phyloP scores from a whole-genome alignment of 352 stramenopile species.

The Phytophthora hibernalis region DNA sequence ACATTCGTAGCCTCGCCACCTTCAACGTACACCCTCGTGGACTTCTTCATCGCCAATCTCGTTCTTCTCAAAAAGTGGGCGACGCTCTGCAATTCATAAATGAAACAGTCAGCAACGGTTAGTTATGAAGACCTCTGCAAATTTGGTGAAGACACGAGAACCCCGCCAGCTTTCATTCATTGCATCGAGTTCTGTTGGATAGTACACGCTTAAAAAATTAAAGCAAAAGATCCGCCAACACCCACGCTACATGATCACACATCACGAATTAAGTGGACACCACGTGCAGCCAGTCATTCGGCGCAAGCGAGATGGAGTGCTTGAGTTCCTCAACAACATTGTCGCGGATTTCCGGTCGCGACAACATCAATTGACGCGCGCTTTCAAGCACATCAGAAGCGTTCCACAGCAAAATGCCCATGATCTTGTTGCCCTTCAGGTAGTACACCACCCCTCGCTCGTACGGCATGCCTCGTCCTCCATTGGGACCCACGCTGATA shows the following conservation, averaged over 20 bases:
- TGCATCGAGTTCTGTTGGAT: slow-evolving; percentile 9
- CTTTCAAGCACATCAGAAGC: slow-evolving; percentile 86
- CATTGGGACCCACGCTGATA: slow-evolving; percentile 4
- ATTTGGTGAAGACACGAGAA: slow-evolving; percentile 10
- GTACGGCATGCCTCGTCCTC: slow-evolving; percentile 41
- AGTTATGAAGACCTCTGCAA: not conserved
- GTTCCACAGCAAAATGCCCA: slow-evolving; percentile 93
- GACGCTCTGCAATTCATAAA: slow-evolving; percentile 3
- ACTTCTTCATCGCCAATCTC: slow-evolving; percentile 23
- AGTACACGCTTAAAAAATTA: not conserved
- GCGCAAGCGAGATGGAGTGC: slow-evolving; percentile 85
- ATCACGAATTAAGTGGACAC: slow-evolving; percentile 42
- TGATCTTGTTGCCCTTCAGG: slow-evolving; percentile 89
- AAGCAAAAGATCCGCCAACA: slow-evolving; percentile 10
- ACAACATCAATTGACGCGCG: slow-evolving; percentile 84
- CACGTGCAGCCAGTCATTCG: slow-evolving; percentile 89
- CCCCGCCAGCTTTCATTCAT: slow-evolving; percentile 23
- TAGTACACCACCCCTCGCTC: slow-evolving; percentile 93
- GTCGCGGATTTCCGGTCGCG: slow-evolving; percentile 72
- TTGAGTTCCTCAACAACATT: slow-evolving; percentile 82
- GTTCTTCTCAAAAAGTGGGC: not conserved
- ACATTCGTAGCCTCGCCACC: not conserved
- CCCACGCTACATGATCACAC: slow-evolving; percentile 11
- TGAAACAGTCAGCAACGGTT: slow-evolving; percentile 15
- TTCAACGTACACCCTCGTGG: slow-evolving; percentile 31